Percentiles rank a stretch among this genome's conserved stretches.
phyloP scores from a whole-genome alignment of 2,329 filamentous ascomycete genomes.

The Colletotrichum trifolii region DNA sequence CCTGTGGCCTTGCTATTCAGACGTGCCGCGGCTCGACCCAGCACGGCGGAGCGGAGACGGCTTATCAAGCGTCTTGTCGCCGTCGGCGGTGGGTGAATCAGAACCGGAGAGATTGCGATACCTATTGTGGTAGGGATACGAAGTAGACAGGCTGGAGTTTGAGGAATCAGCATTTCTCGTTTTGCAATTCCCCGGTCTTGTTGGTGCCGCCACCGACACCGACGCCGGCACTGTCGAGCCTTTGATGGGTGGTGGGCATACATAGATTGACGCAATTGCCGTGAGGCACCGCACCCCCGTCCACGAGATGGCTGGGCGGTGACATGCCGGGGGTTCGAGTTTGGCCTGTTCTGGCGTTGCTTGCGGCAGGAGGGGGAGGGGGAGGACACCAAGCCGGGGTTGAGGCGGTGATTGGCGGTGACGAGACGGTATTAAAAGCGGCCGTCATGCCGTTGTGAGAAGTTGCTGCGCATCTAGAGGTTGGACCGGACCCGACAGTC shows the following conservation, averaged over 20 bases:
- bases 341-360: constrained; percentile 13
- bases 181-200: neutral
- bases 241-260: constrained; percentile 3
- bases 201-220: constrained; percentile 7
- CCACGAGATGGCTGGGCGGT: neutral
- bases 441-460: constrained; percentile 21
- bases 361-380: constrained; percentile 11
- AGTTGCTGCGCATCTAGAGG: constrained; percentile 9
- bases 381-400: neutral
- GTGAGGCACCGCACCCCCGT: neutral
- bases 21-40: too few relatives aligned
- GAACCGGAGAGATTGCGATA: neutral
- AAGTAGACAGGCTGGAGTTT: neutral
- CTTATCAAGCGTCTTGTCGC: too few relatives aligned
- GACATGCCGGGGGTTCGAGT: neutral
- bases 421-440: constrained; percentile 5
- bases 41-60: too few relatives aligned
- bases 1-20: too few relatives aligned
- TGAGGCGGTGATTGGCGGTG: constrained; percentile 19
- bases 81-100: too few relatives aligned
- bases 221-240: constrained; percentile 13
- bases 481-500: constrained; percentile 17
- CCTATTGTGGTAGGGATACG: neutral
- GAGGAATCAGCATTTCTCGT: neutral
- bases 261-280: constrained; percentile 9